These are phyloP conservation scores for Tylopilus sp. DNA, from an alignment of 1,284 basidiomycete genomes.

Conservation along the genomic window DNA sequence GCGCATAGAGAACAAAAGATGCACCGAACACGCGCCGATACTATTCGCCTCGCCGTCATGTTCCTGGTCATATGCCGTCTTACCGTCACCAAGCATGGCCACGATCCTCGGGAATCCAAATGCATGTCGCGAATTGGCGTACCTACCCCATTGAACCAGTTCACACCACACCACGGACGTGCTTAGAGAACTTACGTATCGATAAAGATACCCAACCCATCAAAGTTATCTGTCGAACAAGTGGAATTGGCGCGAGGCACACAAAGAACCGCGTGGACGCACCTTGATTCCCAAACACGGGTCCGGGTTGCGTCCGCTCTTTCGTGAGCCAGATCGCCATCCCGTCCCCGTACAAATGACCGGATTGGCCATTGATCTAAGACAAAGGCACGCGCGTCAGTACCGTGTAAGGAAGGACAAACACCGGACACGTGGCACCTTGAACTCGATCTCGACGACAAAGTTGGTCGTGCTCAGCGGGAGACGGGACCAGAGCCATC, in stretches of 20 bases:
- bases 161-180: not conserved
- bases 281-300: constrained; percentile 93
- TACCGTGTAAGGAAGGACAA: too few species aligned
- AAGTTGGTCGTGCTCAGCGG: constrained; percentile 83
- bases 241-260: not conserved
- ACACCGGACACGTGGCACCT: constrained; percentile 56
- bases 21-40: constrained; percentile 77
- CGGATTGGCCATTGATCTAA: constrained; percentile 81
- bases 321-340: constrained; percentile 95
- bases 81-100: constrained; percentile 92
- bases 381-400: too few species aligned
- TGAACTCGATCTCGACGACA: constrained; percentile 95
- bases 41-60: constrained; percentile 87
- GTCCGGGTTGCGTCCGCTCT: constrained; percentile 84
- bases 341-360: constrained; percentile 89
- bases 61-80: constrained; percentile 82
- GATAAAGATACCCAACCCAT: constrained; percentile 92
- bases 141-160: constrained; percentile 60
- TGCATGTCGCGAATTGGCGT: constrained; percentile 86
- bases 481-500: constrained; percentile 96
- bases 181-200: constrained; percentile 72
- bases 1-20: not conserved
- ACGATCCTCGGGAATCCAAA: constrained; percentile 92
- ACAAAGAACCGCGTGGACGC: constrained; percentile 23
- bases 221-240: constrained; percentile 75